These are phyloP conservation scores for Lentinula lateritia DNA, from an alignment of 768 basidiomycete genomes.

Conservation along the genomic window DNA sequence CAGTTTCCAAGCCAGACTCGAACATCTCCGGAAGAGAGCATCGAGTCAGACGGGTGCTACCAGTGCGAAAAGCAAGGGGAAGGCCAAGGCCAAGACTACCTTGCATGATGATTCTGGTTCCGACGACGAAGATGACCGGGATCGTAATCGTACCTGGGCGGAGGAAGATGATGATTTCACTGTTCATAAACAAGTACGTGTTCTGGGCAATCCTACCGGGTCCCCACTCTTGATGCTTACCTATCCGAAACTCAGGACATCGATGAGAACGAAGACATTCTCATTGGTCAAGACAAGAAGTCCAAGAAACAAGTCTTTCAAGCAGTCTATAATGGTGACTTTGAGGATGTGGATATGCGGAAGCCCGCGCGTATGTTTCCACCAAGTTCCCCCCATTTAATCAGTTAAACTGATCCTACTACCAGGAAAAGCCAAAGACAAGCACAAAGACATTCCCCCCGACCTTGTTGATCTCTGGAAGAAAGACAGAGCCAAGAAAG, in stretches of 20 bases:
- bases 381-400: neutral
- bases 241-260: slow-evolving; percentile 37
- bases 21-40: slow-evolving; percentile 25
- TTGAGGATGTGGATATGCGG: slow-evolving; percentile 35
- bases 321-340: slow-evolving; percentile 52
- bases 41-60: slow-evolving; percentile 4
- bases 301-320: slow-evolving; percentile 52
- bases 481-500: slow-evolving; percentile 79
- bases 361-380: slow-evolving; percentile 46
- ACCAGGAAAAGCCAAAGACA: slow-evolving; percentile 45
- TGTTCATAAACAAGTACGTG: slow-evolving; percentile 46
- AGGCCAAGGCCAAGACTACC: neutral
- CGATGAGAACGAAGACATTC: slow-evolving; percentile 50
- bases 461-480: slow-evolving; percentile 71
- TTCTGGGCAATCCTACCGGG: neutral
- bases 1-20: slow-evolving; percentile 41
- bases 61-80: slow-evolving; percentile 7
- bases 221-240: neutral
- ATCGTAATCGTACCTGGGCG: slow-evolving; percentile 26
- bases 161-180: slow-evolving; percentile 58
- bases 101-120: slow-evolving; percentile 14
- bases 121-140: slow-evolving; percentile 13
- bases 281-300: slow-evolving; percentile 40
- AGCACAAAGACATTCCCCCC: slow-evolving; percentile 43
- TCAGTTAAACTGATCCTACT: neutral